phyloP scores from a whole-genome alignment of 2,329 filamentous ascomycete genomes.

The Oidium heveae region DNA sequence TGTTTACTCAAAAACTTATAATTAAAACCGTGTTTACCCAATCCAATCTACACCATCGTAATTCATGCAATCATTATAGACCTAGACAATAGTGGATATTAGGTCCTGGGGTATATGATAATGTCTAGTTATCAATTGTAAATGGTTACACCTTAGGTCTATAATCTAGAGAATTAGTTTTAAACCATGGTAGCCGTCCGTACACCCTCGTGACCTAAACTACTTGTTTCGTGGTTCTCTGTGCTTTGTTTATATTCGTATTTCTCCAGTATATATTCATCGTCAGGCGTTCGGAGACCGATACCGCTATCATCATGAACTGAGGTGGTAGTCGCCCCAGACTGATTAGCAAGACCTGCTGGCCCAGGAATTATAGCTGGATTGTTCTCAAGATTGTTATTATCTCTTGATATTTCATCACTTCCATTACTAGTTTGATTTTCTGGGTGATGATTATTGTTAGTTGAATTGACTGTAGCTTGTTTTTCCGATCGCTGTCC shows the following conservation, averaged over 20 bases:
- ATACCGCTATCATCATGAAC: slow-evolving; percentile 51
- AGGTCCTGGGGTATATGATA: background rate
- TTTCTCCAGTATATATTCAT: slow-evolving; percentile 28
- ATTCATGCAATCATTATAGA: background rate
- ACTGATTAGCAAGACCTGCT: slow-evolving; percentile 19
- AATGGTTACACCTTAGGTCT: background rate
- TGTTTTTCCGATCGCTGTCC: slow-evolving; percentile 5
- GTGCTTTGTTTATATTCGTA: slow-evolving; percentile 1
- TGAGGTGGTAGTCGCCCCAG: slow-evolving; percentile 20
- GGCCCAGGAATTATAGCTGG: slow-evolving; percentile 2
- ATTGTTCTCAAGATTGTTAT: slow-evolving; percentile 6
- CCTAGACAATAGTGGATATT: background rate
- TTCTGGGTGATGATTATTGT: slow-evolving; percentile 8
- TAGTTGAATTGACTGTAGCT: slow-evolving; percentile 4
- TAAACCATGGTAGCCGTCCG: background rate
- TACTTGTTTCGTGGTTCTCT: background rate
- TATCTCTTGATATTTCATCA: slow-evolving; percentile 12
- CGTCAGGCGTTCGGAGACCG: slow-evolving; percentile 40
- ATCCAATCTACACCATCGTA: background rate
- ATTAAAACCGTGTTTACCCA: background rate
- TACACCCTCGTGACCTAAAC: background rate
- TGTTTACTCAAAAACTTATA: background rate
- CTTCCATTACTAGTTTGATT: slow-evolving; percentile 11
- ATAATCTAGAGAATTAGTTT: background rate
- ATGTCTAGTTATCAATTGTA: background rate